Percentiles rank a stretch among this genome's conserved stretches.
Conservation (phyloP, 2,329 filamentous ascomycete genomes). For the Paecilomyces sp. region DNA sequence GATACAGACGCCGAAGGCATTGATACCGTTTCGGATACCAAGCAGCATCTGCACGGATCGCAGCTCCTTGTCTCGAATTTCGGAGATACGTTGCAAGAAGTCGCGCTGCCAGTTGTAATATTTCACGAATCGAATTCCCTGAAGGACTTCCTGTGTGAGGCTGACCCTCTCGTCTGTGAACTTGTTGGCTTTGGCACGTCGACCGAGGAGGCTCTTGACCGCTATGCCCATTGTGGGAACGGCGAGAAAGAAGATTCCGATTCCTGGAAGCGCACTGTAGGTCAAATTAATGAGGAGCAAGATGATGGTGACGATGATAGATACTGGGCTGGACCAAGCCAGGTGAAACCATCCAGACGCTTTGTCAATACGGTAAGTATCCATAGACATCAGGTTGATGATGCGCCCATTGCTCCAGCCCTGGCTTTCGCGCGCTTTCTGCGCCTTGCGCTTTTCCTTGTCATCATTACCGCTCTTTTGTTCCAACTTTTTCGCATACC, state of each 20-base stretch:
- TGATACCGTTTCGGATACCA: slow-evolving; percentile 73
- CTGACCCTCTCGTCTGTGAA: slow-evolving; percentile 85
- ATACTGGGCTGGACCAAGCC: slow-evolving; percentile 74
- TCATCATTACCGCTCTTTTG: slow-evolving; percentile 22
- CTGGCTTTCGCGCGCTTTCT: slow-evolving; percentile 41
- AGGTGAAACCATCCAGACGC: slow-evolving; percentile 81
- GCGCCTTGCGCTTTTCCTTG: slow-evolving; percentile 21
- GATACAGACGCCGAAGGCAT: slow-evolving; percentile 70
- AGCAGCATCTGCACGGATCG: slow-evolving; percentile 70
- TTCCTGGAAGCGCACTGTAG: slow-evolving; percentile 80
- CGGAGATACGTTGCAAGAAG: slow-evolving; percentile 66
- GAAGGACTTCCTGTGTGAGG: slow-evolving; percentile 81
- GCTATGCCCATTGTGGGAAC: slow-evolving; percentile 68
- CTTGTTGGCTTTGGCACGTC: slow-evolving; percentile 75
- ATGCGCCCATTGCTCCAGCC: slow-evolving; percentile 88
- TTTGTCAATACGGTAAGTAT: slow-evolving; percentile 84
- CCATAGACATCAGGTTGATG: slow-evolving; percentile 84
- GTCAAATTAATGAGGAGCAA: slow-evolving; percentile 75
- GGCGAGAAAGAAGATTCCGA: slow-evolving; percentile 69
- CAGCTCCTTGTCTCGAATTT: slow-evolving; percentile 69
- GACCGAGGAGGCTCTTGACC: slow-evolving; percentile 67
- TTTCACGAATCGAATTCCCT: slow-evolving; percentile 86
- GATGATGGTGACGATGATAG: slow-evolving; percentile 67
- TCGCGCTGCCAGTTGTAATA: slow-evolving; percentile 90
- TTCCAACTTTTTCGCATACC: slow-evolving; percentile 27